Evolutionary conservation across 345 rosid genomes (phyloP), one percentile per base, ranked within the genome.

Genomic region (Eutrema yunnanense): DNA sequence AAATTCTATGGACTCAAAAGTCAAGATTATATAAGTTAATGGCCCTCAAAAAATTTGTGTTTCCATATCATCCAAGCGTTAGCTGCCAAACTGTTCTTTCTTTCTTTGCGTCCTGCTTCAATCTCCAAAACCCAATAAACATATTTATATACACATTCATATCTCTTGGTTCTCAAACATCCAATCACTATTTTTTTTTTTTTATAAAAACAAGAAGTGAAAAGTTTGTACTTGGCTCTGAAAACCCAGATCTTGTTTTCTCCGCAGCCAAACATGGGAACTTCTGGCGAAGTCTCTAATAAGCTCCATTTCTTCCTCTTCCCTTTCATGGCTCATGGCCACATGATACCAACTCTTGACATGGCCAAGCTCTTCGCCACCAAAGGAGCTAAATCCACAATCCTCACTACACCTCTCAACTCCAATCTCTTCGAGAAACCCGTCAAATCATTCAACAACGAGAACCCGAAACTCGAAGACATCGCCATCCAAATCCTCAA

Each of bases 291-390:
- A 50, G 52, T n/a, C 69, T 65, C 40, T 34, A 69, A 66, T 34
- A 69, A 66, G 64, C 74, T 86, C 11, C 84, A 69, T 46, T 14
- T 84, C 12, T 63, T 84, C 27, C 76, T 86, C 76, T 79, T 82
- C 61, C 87, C 88, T 6, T 80, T 66, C 78, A 55, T 84, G 86
- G 85, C 87, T 71, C 86, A 84, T 50, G 86, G 92, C 43, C 90
- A 84, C 74, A 77, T 80, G 65, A 86, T 87, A 10, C 92, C 87
- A 9, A 41, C 62, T 22, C 53, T 80, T 3, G 90, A 86, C 82
- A 84, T 82, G 81, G 85, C 88, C 40, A 83, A 80, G 78, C 71
- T 84, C 38, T 83, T 87, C n/a, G 75, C 80, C 8, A 70, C 61
- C 9, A 64, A 75, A 49, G 85, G 86, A 2, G 62, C 81, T 16